Percentiles rank a stretch among this genome's conserved stretches.
Conservation (phyloP, 805 yeast species). For the Ogataea philodendri region DNA sequence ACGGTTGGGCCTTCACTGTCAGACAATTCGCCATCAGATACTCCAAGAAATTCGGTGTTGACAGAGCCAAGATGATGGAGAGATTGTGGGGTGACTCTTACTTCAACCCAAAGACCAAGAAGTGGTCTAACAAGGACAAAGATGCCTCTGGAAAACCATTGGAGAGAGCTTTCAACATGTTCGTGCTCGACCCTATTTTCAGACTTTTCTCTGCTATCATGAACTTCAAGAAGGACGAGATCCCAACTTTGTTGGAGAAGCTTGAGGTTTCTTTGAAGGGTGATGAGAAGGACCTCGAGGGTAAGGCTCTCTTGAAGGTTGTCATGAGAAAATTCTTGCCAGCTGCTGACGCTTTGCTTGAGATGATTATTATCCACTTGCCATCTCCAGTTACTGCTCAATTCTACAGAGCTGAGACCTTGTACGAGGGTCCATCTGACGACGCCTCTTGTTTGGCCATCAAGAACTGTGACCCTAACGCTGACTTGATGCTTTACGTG, state of each 20-base stretch:
- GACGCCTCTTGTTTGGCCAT: constrained; percentile 89
- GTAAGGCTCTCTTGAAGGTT: constrained; percentile 96
- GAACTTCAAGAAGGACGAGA: constrained; percentile 99
- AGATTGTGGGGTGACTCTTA: constrained; percentile 99
- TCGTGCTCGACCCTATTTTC: constrained; percentile 98
- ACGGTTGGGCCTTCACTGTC: constrained; percentile 99
- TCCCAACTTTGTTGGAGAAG: constrained; percentile 86
- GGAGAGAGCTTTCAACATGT: constrained; percentile 99
- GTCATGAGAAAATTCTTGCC: constrained; percentile 99
- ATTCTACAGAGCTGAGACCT: constrained; percentile 97
- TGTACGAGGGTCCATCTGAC: constrained; percentile 98
- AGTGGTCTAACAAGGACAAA: constrained; percentile 95
- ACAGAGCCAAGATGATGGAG: constrained; percentile 96
- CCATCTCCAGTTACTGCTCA: constrained; percentile 99
- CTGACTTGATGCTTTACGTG: constrained; percentile 98
- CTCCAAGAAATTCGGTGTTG: constrained; percentile 99
- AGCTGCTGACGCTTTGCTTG: constrained; percentile 99
- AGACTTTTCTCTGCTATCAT: constrained; percentile 94
- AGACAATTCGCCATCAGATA: constrained; percentile 98
- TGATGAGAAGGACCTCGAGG: constrained; percentile 98
- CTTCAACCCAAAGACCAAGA: constrained; percentile 99
- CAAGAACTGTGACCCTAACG: constrained; percentile 97
- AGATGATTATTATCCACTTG: constrained; percentile 97
- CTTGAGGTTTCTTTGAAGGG: constrained; percentile 90
- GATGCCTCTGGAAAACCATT: constrained; percentile 93